Base-by-base conservation (phyloP, 352 stramenopile genomes). In the Lagenidium sp. region DNA sequence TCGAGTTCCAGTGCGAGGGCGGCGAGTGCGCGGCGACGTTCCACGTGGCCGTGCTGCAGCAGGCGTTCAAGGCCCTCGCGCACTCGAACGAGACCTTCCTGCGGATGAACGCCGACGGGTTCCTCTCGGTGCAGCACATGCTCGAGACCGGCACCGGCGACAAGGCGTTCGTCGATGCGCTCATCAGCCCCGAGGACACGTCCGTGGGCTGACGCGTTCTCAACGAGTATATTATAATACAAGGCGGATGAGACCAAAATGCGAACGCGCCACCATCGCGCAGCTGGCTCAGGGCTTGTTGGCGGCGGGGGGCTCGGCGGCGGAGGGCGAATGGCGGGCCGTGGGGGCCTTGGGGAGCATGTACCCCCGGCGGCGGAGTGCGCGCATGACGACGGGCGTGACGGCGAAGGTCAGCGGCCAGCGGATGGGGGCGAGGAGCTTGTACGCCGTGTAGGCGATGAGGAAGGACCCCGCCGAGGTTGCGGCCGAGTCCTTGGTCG, bases 71-170 rank as follows among this genome's bases (percentile, higher is more conserved):
- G 50, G 81, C 76, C 12, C 59, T 93, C 5, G 53, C 53, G 5
- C 52, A 87, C 57, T 85, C 80, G 4, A 75, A 85, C 29, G 80
- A 93, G 49, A 84, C 80, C 11, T 93, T 87, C 36, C 52, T 93
- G 39, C 72, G 80, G 11, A 80, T 93, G 68, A 93, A 90, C 38
- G 58, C 63, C 11, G 60, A 87, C 31, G 80, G 80, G 0, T 90
- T 90, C 41, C 46, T 89, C 31, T 93, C 80, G 1, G 68, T 92
- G 40, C 80, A 92, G 59, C 77, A 89, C 57, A 86, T 89, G 77
- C 60, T 85, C 29, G 65, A 84, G 41, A 76, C 60, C 22, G 68
- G 70, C 8, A 71, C 68, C 18, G 77, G 77, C 34, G 68, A 89
- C 16, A 85, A 82, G 38, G 77, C 75, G 8, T 93, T 93, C 40